Conservation (phyloP, 192 early-diverging fungal species). For the Coemansia sp. region DNA sequence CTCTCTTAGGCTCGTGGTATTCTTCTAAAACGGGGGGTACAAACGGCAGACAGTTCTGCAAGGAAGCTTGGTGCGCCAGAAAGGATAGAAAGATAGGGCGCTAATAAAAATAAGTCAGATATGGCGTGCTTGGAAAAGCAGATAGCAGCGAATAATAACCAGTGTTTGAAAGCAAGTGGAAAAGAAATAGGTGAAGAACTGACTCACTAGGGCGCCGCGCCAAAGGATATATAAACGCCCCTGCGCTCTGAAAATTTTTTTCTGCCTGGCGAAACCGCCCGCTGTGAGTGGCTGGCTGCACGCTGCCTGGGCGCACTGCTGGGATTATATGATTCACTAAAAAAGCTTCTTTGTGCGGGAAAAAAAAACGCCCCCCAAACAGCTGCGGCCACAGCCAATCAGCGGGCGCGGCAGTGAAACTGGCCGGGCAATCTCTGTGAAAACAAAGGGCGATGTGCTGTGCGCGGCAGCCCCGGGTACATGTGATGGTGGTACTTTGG, state of each 20-base stretch:
- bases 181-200: neutral
- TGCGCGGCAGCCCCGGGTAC: neutral
- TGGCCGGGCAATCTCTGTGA: neutral
- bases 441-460: neutral
- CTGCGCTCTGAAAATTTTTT: conserved; percentile 9
- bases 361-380: neutral
- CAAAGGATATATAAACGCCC: conserved; percentile 14
- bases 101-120: conserved; percentile 16
- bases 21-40: conserved; percentile 38
- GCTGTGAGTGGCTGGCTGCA: conserved; percentile 2
- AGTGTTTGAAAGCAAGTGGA: conserved; percentile 3
- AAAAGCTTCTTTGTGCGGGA: conserved; percentile 1
- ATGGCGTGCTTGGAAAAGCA: conserved; percentile 1
- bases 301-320: neutral
- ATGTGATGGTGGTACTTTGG: conserved; percentile 7
- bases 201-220: conserved; percentile 7
- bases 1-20: conserved; percentile 32
- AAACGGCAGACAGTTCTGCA: conserved; percentile 20
- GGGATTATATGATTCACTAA: neutral
- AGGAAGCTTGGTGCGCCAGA: conserved; percentile 21
- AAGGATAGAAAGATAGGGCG: conserved; percentile 17
- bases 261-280: conserved; percentile 10
- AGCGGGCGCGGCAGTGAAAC: conserved; percentile 5
- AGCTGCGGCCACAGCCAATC: conserved; percentile 12
- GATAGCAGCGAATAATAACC: neutral